Percentiles rank a stretch among this genome's conserved stretches.
Evolutionary conservation across 768 basidiomycete genomes (phyloP).

Genomic region (Boletus reticuloceps): DNA sequence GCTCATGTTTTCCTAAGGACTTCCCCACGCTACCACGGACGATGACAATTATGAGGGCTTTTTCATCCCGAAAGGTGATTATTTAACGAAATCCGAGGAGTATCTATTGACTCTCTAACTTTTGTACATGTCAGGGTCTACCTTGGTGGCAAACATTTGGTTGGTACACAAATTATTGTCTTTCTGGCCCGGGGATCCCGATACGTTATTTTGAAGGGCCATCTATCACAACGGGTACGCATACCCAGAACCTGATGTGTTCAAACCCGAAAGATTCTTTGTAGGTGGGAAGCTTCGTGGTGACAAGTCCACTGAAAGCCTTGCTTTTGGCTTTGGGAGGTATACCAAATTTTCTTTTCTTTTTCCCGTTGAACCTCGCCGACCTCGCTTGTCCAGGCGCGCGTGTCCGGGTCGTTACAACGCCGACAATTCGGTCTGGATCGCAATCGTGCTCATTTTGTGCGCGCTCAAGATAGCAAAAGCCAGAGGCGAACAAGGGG

Average conservation of each 20-base stretch:
- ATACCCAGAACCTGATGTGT: conserved; percentile 21
- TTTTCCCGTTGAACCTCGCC: background rate
- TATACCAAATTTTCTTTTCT: background rate
- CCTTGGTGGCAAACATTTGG: conserved; percentile 22
- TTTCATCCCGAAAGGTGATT: conserved; percentile 26
- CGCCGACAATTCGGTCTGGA: conserved; percentile 34
- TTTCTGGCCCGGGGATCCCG: background rate
- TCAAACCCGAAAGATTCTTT: conserved; percentile 34
- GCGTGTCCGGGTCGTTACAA: conserved; percentile 32
- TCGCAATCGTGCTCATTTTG: conserved; percentile 26
- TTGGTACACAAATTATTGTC: background rate
- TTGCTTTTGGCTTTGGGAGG: conserved; percentile 26
- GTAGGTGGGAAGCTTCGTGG: conserved; percentile 7
- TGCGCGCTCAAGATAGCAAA: conserved; percentile 25
- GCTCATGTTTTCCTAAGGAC: background rate
- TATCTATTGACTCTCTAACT: background rate
- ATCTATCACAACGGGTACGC: conserved; percentile 9
- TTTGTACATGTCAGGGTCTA: conserved; percentile 11
- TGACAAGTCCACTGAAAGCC: background rate
- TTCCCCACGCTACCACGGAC: conserved; percentile 18
- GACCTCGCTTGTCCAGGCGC: conserved; percentile 12
- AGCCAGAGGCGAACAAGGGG: conserved; percentile 23
- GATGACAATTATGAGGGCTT: conserved; percentile 17
- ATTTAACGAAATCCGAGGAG: background rate
- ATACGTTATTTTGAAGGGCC: conserved; percentile 10